Evolutionary conservation across 2,329 filamentous ascomycete species (phyloP).

Genomic region (Cytospora mali): DNA sequence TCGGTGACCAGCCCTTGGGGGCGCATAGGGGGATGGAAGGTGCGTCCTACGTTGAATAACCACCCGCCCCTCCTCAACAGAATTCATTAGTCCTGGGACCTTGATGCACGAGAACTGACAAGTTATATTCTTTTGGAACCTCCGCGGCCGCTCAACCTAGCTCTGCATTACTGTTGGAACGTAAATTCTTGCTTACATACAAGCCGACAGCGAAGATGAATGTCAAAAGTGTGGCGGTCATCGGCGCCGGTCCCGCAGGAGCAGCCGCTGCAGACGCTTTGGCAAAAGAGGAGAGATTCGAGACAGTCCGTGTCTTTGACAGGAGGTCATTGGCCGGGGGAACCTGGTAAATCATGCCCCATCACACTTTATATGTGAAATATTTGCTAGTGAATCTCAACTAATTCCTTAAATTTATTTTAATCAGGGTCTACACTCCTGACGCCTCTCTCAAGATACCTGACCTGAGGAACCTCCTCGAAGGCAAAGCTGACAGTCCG

Average conservation of each 20-base stretch:
- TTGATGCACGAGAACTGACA: neutral
- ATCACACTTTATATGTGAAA: neutral
- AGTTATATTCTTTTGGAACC: neutral
- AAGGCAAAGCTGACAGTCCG: neutral
- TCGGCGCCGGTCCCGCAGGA: slow-evolving; percentile 23
- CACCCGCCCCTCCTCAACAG: neutral
- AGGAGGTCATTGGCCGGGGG: slow-evolving; percentile 10
- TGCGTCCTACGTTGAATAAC: slow-evolving; percentile 1
- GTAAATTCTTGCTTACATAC: neutral
- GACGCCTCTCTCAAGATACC: neutral
- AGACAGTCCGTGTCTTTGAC: slow-evolving; percentile 15
- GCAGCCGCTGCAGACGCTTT: slow-evolving; percentile 20
- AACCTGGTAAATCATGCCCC: slow-evolving; percentile 12
- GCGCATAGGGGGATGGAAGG: neutral
- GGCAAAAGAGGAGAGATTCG: slow-evolving; percentile 16
- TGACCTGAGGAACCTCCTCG: neutral
- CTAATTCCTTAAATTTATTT: neutral
- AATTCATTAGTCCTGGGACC: neutral
- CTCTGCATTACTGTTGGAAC: neutral
- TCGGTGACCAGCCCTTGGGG: neutral
- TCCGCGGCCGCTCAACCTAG: neutral
- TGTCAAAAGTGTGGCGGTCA: slow-evolving; percentile 21
- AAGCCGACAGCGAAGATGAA: neutral
- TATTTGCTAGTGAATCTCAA: neutral
- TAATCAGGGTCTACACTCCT: slow-evolving; percentile 1